These are phyloP conservation scores for Colletotrichum karsti DNA, from an alignment of 2,329 filamentous ascomycete genomes.

Conservation along the genomic window DNA sequence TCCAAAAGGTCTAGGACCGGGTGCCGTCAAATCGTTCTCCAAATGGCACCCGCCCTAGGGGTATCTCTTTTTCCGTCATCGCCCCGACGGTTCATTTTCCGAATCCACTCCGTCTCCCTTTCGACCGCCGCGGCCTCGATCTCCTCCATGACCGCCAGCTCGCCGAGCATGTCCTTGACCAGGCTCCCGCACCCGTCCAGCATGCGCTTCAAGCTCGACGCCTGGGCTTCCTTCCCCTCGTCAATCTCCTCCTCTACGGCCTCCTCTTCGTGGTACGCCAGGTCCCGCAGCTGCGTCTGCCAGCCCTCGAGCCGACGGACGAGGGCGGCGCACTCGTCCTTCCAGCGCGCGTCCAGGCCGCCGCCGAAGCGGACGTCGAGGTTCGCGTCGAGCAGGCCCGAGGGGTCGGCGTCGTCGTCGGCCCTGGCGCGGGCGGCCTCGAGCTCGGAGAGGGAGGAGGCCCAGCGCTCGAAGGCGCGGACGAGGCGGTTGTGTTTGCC, in stretches of 20 bases:
- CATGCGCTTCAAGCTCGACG: constrained; percentile 54
- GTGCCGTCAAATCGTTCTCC: constrained; percentile 44
- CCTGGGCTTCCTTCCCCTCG: constrained; percentile 7
- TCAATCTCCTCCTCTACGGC: constrained; percentile 21
- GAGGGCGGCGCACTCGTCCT: constrained; percentile 63
- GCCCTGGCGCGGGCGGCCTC: constrained; percentile 50
- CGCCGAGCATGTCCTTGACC: constrained; percentile 67
- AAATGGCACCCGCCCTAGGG: constrained; percentile 55
- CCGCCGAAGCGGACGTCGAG: constrained; percentile 58
- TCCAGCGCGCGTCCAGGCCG: constrained; percentile 66
- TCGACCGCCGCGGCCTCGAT: constrained; percentile 66
- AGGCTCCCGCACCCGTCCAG: constrained; percentile 57
- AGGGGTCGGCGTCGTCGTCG: constrained; percentile 39
- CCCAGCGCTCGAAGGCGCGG: constrained; percentile 68
- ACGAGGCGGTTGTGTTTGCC: constrained; percentile 66
- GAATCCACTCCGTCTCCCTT: constrained; percentile 68
- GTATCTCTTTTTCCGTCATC: constrained; percentile 41
- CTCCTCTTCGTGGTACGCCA: constrained; percentile 38
- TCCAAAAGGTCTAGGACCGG: not conserved
- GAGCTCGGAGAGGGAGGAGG: constrained; percentile 54
- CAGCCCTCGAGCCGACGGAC: constrained; percentile 64
- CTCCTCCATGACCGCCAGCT: constrained; percentile 68
- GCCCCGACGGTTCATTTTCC: constrained; percentile 56
- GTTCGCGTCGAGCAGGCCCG: constrained; percentile 39
- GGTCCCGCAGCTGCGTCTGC: constrained; percentile 54